These are phyloP conservation scores for Fragaria nilgerrensis DNA, from an alignment of 306 rosid species.

Conservation along the genomic window DNA sequence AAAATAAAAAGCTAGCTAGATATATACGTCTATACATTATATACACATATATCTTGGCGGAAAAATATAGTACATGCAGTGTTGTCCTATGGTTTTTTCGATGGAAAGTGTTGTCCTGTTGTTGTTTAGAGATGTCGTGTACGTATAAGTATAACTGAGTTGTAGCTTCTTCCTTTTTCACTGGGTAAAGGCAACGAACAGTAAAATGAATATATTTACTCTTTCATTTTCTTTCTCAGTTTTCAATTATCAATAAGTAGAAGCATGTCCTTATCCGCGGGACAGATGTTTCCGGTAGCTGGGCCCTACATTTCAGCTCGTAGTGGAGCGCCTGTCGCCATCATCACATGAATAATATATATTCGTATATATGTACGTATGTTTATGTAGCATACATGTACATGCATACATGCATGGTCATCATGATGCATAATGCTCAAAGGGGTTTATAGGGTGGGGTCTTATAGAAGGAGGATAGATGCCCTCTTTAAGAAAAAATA, in stretches of 20 bases:
- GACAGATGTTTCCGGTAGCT: conserved; percentile 6
- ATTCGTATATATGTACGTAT: neutral
- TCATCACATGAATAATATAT: neutral
- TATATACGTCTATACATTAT: too few species aligned
- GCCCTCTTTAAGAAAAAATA: neutral
- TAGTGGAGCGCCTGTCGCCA: conserved; percentile 16
- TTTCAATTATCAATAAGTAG: neutral
- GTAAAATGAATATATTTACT: neutral
- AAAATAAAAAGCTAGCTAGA: too few species aligned
- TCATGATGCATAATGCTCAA: neutral
- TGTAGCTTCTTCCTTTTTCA: neutral
- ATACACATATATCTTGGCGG: neutral
- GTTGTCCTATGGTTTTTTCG: neutral
- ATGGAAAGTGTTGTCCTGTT: neutral
- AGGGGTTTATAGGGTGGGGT: neutral
- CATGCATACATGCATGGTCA: neutral
- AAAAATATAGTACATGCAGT: neutral
- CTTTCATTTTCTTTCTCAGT: neutral
- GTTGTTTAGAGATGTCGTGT: neutral
- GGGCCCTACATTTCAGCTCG: neutral
- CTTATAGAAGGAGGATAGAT: neutral
- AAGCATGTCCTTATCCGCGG: conserved; percentile 7
- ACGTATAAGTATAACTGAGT: neutral
- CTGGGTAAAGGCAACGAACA: neutral
- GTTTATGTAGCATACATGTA: too few species aligned